These are phyloP conservation scores for Ophiostoma angusticollis DNA, from an alignment of 2,329 filamentous ascomycete species.

Conservation along the genomic window DNA sequence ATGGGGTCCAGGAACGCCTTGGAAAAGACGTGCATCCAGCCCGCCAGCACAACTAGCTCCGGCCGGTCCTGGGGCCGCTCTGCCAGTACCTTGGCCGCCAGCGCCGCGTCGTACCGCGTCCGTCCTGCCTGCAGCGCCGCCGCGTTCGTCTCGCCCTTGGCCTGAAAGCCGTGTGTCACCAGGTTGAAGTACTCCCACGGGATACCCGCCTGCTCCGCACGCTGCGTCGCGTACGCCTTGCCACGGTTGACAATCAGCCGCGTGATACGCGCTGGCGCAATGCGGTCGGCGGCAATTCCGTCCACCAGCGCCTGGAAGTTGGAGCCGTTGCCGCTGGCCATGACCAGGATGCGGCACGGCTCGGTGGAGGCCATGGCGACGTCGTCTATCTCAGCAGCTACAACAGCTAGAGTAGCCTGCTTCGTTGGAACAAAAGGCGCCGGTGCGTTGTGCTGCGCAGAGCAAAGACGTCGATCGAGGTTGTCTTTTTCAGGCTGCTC, in stretches of 20 bases:
- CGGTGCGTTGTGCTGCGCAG: too few species aligned
- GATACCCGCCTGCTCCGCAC: constrained; percentile 41
- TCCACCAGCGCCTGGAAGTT: constrained; percentile 66
- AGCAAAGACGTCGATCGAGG: too few species aligned
- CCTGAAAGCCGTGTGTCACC: constrained; percentile 52
- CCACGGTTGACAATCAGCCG: constrained; percentile 36
- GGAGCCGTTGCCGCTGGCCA: constrained; percentile 61
- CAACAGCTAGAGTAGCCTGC: too few species aligned
- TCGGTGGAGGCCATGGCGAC: constrained; percentile 1
- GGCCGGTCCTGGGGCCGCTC: constrained; percentile 37
- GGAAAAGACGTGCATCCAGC: constrained; percentile 78
- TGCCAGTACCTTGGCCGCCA: constrained; percentile 52
- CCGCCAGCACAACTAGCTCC: constrained; percentile 66
- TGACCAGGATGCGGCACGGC: constrained; percentile 46
- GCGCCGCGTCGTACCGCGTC: constrained; percentile 58
- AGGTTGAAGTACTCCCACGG: constrained; percentile 74
- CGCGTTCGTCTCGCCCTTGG: constrained; percentile 47
- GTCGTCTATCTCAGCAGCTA: background rate
- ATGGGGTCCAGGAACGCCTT: constrained; percentile 57
- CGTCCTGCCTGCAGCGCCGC: constrained; percentile 43
- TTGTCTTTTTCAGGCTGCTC: too few species aligned
- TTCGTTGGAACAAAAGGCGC: background rate
- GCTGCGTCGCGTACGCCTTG: constrained; percentile 31
- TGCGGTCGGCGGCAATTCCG: constrained; percentile 26
- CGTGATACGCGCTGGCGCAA: constrained; percentile 31